These are phyloP conservation scores for Dictyostelium purpureum DNA, from an alignment of 78 protist species.

Conservation along the genomic window DNA sequence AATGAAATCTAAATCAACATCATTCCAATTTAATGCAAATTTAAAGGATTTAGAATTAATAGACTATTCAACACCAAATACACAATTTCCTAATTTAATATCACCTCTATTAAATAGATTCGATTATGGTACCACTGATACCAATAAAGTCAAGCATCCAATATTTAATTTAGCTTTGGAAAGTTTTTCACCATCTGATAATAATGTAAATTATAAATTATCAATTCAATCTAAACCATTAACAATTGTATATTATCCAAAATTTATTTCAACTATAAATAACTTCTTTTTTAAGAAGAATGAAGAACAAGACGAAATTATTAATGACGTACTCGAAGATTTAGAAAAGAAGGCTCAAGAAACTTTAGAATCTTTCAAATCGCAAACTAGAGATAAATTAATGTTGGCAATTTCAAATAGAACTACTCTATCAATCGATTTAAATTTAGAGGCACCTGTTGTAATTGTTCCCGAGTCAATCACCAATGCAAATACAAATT, in stretches of 20 bases:
- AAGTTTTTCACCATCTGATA: background rate
- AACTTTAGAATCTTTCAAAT: constrained; percentile 37
- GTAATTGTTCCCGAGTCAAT: constrained; percentile 46
- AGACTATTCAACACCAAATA: constrained; percentile 31
- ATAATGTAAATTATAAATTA: background rate
- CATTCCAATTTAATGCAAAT: constrained; percentile 16
- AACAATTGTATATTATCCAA: constrained; percentile 64
- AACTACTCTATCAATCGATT: background rate
- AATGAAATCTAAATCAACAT: constrained; percentile 2
- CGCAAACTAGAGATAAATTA: constrained; percentile 19
- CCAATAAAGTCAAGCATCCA: background rate
- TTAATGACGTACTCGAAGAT: constrained; percentile 27
- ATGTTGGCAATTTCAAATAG: constrained; percentile 48
- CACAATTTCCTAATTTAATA: constrained; percentile 33
- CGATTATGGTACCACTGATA: background rate
- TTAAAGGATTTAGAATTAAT: constrained; percentile 35
- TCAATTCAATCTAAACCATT: constrained; percentile 55
- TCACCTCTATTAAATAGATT: background rate
- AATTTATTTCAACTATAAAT: constrained; percentile 28
- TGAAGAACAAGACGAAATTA: background rate
- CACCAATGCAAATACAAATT: constrained; percentile 6
- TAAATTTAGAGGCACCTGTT: constrained; percentile 63
- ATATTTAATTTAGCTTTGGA: constrained; percentile 32
- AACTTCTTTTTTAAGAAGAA: constrained; percentile 31
- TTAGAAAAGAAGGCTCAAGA: constrained; percentile 45